These are phyloP conservation scores for Davidsoniella virescens DNA, from an alignment of 2,329 filamentous ascomycete genomes.

Conservation along the genomic window DNA sequence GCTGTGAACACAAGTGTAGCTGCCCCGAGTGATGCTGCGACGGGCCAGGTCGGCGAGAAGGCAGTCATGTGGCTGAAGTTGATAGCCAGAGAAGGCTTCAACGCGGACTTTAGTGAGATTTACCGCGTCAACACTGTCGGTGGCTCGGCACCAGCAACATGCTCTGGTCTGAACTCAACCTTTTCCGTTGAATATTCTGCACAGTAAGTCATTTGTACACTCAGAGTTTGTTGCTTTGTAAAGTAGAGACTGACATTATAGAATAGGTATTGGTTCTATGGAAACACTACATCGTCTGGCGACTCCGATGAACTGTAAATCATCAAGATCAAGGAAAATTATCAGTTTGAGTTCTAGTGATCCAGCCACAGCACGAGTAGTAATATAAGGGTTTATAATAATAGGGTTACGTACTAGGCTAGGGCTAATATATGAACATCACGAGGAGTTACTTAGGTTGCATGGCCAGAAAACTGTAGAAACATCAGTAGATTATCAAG, in stretches of 20 bases:
- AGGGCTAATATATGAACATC: not conserved
- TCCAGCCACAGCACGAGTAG: too few species aligned
- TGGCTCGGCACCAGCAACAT: conserved; percentile 58
- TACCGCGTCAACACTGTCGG: conserved; percentile 77
- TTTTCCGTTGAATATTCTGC: conserved; percentile 72
- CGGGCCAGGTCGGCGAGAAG: conserved; percentile 45
- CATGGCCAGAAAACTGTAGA: too few species aligned
- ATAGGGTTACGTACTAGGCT: not conserved
- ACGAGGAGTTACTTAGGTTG: too few species aligned
- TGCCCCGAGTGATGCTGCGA: conserved; percentile 45
- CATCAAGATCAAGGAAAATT: not conserved
- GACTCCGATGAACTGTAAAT: not conserved
- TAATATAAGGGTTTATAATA: too few species aligned
- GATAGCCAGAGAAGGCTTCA: conserved; percentile 31
- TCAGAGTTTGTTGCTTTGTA: not conserved
- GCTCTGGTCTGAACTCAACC: conserved; percentile 41
- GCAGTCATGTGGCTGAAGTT: conserved; percentile 75
- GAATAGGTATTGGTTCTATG: conserved; percentile 24
- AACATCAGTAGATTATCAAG: too few species aligned
- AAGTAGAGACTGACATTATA: conserved; percentile 9
- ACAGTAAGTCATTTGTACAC: conserved; percentile 43
- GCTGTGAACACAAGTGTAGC: conserved; percentile 42
- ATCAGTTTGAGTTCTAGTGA: too few species aligned
- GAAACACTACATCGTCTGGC: not conserved
- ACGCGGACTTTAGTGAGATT: conserved; percentile 52